Percentiles rank a stretch among this genome's conserved stretches.
Conservation (phyloP, 2,329 filamentous ascomycete genomes). For the Penicillium sp. region DNA sequence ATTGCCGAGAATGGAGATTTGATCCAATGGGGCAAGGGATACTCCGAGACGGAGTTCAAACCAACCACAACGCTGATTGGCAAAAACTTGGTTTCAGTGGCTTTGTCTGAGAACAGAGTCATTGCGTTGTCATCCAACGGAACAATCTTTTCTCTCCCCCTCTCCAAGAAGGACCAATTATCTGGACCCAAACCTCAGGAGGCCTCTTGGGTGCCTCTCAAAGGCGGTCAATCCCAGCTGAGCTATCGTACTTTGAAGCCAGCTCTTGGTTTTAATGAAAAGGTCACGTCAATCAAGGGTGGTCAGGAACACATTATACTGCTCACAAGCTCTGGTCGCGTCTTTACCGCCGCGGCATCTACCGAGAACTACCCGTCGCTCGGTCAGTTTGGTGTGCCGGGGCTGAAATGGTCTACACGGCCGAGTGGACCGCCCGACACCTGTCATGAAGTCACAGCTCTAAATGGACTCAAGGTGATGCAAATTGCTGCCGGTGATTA, state of each 20-base stretch:
- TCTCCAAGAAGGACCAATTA: slow-evolving; percentile 65
- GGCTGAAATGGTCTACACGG: slow-evolving; percentile 70
- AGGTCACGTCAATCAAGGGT: slow-evolving; percentile 64
- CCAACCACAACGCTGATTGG: slow-evolving; percentile 70
- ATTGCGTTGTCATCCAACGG: slow-evolving; percentile 70
- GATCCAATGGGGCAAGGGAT: slow-evolving; percentile 83
- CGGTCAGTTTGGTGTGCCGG: slow-evolving; percentile 83
- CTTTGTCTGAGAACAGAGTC: slow-evolving; percentile 75
- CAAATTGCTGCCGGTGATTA: slow-evolving; percentile 79
- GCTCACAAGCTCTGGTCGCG: slow-evolving; percentile 73
- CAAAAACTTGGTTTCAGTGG: slow-evolving; percentile 70
- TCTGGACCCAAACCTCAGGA: slow-evolving; percentile 60
- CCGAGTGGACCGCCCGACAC: slow-evolving; percentile 73
- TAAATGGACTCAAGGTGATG: slow-evolving; percentile 64
- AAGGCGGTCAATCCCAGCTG: slow-evolving; percentile 53
- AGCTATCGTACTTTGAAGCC: slow-evolving; percentile 71
- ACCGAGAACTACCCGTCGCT: slow-evolving; percentile 69
- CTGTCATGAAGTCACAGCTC: slow-evolving; percentile 68
- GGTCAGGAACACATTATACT: slow-evolving; percentile 83
- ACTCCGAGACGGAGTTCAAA: slow-evolving; percentile 56
- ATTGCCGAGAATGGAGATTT: slow-evolving; percentile 83
- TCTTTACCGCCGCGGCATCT: slow-evolving; percentile 83
- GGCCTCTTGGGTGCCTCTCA: slow-evolving; percentile 68
- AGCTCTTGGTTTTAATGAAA: slow-evolving; percentile 62
- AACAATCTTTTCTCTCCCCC: slow-evolving; percentile 76